Evolutionary conservation across 306 rosid species (phyloP).

Genomic region (Prosopis cineraria): DNA sequence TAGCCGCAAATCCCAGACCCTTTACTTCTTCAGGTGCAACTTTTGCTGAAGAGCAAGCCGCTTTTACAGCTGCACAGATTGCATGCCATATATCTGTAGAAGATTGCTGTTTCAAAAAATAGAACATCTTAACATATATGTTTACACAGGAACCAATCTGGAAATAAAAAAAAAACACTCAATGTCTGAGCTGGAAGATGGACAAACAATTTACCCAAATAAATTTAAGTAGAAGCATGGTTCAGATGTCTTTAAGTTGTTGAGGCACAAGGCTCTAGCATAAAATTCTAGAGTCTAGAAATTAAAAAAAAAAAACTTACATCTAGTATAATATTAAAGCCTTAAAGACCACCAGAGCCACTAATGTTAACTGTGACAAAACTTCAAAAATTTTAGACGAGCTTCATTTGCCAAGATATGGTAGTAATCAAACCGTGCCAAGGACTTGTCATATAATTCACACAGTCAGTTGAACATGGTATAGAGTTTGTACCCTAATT

Average conservation of each 20-base stretch:
- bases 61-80: constrained; percentile 83
- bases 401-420: constrained; percentile 18
- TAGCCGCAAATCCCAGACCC: constrained; percentile 89
- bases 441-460: constrained; percentile 4
- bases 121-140: constrained; percentile 19
- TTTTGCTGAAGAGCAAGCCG: constrained; percentile 72
- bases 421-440: constrained; percentile 16
- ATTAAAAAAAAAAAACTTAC: not conserved
- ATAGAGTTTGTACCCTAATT: not conserved
- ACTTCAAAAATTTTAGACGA: not conserved
- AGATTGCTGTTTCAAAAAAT: constrained; percentile 71
- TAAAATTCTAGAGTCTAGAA: not conserved
- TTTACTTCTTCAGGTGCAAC: constrained; percentile 71
- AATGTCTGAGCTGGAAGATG: constrained; percentile 5
- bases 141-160: constrained; percentile 16
- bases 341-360: constrained; percentile 24
- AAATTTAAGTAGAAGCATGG: constrained; percentile 20
- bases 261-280: constrained; percentile 4
- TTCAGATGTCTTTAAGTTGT: not conserved
- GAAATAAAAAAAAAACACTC: constrained; percentile 13
- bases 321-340: not conserved
- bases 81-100: constrained; percentile 98
- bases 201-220: constrained; percentile 26
- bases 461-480: constrained; percentile 17
- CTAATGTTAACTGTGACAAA: constrained; percentile 15